Conservation (phyloP, 2,329 filamentous ascomycete species). For the Neonectria neomacrospora region DNA sequence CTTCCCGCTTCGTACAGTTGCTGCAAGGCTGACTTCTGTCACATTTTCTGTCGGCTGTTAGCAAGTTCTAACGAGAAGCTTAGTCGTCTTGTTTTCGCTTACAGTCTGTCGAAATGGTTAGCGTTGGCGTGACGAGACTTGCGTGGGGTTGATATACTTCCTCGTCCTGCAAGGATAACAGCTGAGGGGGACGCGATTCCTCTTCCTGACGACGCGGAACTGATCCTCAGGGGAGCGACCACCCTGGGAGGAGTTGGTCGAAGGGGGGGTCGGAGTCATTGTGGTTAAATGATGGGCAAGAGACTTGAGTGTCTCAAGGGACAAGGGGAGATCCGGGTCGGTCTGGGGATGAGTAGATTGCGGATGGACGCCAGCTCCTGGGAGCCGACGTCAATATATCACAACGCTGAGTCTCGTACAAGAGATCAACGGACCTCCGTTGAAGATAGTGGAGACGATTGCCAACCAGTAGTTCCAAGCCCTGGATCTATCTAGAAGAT, state of each 20-base stretch:
- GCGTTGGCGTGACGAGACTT: slow-evolving; percentile 33
- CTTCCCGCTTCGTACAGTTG: slow-evolving; percentile 92
- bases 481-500: slow-evolving; percentile 10
- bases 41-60: slow-evolving; percentile 76
- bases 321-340: slow-evolving; percentile 34
- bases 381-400: slow-evolving; percentile 44
- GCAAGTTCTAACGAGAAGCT: slow-evolving; percentile 18
- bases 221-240: slow-evolving; percentile 85
- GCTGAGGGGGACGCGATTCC: slow-evolving; percentile 90
- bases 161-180: slow-evolving; percentile 91
- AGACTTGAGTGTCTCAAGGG: slow-evolving; percentile 38
- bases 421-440: neutral
- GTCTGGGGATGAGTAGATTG: slow-evolving; percentile 18
- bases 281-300: slow-evolving; percentile 40
- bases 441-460: slow-evolving; percentile 6
- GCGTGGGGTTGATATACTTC: slow-evolving; percentile 71
- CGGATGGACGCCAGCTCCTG: slow-evolving; percentile 33
- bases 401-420: slow-evolving; percentile 24
- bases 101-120: slow-evolving; percentile 54
- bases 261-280: slow-evolving; percentile 83
- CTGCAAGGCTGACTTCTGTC: slow-evolving; percentile 91
- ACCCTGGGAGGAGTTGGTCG: slow-evolving; percentile 80
- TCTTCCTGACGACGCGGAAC: slow-evolving; percentile 88
- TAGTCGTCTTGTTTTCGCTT: slow-evolving; percentile 31
- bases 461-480: slow-evolving; percentile 6